phyloP scores from a whole-genome alignment of 169 alveolate species.

The Plasmodium knowlesi region DNA sequence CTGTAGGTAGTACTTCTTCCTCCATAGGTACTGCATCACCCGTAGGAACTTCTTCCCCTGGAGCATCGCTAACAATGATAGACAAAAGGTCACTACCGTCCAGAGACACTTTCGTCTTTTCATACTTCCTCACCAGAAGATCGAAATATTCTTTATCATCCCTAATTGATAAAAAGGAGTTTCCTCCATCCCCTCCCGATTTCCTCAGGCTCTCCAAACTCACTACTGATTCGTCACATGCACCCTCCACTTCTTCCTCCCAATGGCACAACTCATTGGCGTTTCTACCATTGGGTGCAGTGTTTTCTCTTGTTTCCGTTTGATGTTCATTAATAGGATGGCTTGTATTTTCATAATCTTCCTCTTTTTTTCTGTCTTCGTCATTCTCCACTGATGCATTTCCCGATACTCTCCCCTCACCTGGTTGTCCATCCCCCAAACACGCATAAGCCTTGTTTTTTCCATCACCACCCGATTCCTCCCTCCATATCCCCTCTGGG shows the following conservation, averaged over 20 bases:
- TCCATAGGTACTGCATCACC: neutral
- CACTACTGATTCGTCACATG: neutral
- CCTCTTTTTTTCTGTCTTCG: neutral
- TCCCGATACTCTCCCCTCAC: neutral
- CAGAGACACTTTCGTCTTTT: slow-evolving; percentile 17
- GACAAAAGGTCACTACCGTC: neutral
- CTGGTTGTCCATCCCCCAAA: neutral
- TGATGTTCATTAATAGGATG: neutral
- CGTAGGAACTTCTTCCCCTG: neutral
- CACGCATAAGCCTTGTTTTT: neutral
- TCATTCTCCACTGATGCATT: neutral
- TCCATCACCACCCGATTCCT: neutral
- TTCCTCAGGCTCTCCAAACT: neutral
- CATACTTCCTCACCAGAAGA: slow-evolving; percentile 34
- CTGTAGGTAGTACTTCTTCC: neutral
- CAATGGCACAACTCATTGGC: neutral
- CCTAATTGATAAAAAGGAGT: neutral
- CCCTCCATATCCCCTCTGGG: neutral
- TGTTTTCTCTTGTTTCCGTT: neutral
- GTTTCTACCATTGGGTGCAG: neutral
- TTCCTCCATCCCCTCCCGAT: neutral
- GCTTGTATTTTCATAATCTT: neutral
- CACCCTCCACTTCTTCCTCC: neutral
- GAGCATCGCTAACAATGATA: neutral
- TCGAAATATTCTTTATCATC: slow-evolving; percentile 58